Evolutionary conservation across 176 grass and related monocot species (phyloP), one percentile per base, ranked within the genome.

Genomic region (Poa annua): DNA sequence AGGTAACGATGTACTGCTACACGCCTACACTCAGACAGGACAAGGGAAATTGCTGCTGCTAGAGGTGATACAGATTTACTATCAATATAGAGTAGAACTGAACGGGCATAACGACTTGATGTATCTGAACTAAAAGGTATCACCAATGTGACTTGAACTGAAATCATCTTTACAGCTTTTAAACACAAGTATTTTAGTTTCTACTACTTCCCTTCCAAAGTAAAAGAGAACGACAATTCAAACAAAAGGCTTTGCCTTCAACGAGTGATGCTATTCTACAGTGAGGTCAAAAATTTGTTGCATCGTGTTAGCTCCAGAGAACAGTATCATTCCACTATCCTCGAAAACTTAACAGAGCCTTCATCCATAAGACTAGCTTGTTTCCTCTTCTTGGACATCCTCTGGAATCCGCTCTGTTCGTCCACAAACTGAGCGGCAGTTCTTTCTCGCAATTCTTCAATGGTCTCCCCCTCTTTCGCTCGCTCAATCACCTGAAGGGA

Each of bases 381-480:
- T 76, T 96, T 96, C 73, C 91, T 92, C 90, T 92, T 98, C 75
- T 83, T 95, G 2, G 93, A 93, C 70, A 92, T 74, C 32, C 75
- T 89, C 78, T 89, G 83, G 41, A 92, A 97, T 68, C 94, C 83
- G 11, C 81, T 88, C 33, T 82, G 82, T 69, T 93, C 91, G 21
- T 93, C 96, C 24, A 90, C 89, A 75, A 98, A 98, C 75, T 96
- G 96, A 39, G 93, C 93, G 0, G 90, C 91, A 0, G 91, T 91
- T 70, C 85, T 91, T 64, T 78, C 93, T 61, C 96, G 92, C 78
- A 98, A 16, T 86, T 95, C 96, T 85, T 98, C 96, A 62, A 98
- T 83, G 36, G 79, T 98, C 61, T 98, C 96, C 74, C 91, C 89
- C 70, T 95, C 93, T 86, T 96, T 98, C 29, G 96, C 93, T 76